Base-by-base conservation (phyloP, 164 flowering plant species). In the Kingdonia uniflora region DNA sequence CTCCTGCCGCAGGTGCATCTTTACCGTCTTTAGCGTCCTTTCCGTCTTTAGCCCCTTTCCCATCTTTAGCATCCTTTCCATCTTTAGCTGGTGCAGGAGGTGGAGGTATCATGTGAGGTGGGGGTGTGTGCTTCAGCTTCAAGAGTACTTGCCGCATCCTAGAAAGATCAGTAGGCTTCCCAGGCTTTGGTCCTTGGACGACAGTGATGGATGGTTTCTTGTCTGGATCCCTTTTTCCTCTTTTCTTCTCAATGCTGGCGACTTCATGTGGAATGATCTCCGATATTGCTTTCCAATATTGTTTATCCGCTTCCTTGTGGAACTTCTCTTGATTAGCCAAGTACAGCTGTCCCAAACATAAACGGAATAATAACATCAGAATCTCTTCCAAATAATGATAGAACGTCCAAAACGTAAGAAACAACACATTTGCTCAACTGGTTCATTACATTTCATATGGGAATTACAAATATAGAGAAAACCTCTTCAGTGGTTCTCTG, bases 241-340 rank as follows among this genome's bases (percentile, higher is more conserved):
- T 65, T 72, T 55, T 84, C 77, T 79, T 89, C 76, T 86, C 94
- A 41, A 89, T 79, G 44, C 75, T 81, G 20, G 90, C 78, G 44
- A 89, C 80, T 69, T 89, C 97, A 48, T 76, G 57, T 26, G 97
- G 97, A 57, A 89, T 72, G 47, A 89, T 72, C 62, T 89, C 97
- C 22, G 81, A 81, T 25, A 88, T 92, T 42, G 97, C 84, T 65
- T 84, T 92, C 99, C 99, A 88, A 64, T 82, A 88, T 44, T 86
- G 87, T 65, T 84, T 84, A 68, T 86, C 94, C 0, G 87, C 95
- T 21, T 80, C 78, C 58, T 81, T 84, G 54, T 88, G 99, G 68
- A 92, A 92, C 64, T 82, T 92, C 77, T 86, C 94, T 73, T 81
- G 99, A 55, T 75, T 82, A 44, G 85, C 77, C 70, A 81, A 56